Conservation (phyloP, 495 filamentous ascomycete species). For the Tuber indicum region DNA sequence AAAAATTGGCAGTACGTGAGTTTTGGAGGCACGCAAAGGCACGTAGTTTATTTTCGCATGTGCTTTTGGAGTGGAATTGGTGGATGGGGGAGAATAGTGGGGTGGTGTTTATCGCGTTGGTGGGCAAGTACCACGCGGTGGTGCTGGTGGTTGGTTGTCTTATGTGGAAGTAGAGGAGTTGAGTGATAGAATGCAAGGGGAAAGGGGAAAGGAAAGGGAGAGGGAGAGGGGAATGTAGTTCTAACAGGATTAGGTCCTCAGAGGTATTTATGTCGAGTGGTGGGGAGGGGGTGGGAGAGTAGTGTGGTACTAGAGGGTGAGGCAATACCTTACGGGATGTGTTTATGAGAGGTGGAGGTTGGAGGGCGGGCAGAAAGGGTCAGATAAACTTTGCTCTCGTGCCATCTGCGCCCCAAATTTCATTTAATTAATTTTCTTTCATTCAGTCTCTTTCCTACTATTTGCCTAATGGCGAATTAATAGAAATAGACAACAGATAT, state of each 20-base stretch:
- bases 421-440: constrained; percentile 2
- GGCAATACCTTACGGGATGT: constrained; percentile 6
- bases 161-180: constrained; percentile 12
- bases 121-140: constrained; percentile 49
- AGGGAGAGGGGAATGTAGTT: constrained; percentile 18
- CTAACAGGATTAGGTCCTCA: constrained; percentile 16
- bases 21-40: not conserved
- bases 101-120: constrained; percentile 70
- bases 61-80: not conserved
- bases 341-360: constrained; percentile 28
- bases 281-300: constrained; percentile 20
- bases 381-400: constrained; percentile 8
- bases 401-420: not conserved
- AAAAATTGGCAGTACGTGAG: not conserved
- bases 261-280: constrained; percentile 41
- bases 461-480: not conserved
- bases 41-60: not conserved
- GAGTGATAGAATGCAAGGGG: constrained; percentile 4
- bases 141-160: constrained; percentile 33
- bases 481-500: not conserved
- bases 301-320: constrained; percentile 32
- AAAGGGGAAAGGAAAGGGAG: constrained; percentile 23
- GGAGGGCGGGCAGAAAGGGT: constrained; percentile 13
- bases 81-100: constrained; percentile 47
- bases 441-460: not conserved